These are phyloP conservation scores for Stylosanthes scabra DNA, from an alignment of 331 rosid genomes.

Conservation along the genomic window DNA sequence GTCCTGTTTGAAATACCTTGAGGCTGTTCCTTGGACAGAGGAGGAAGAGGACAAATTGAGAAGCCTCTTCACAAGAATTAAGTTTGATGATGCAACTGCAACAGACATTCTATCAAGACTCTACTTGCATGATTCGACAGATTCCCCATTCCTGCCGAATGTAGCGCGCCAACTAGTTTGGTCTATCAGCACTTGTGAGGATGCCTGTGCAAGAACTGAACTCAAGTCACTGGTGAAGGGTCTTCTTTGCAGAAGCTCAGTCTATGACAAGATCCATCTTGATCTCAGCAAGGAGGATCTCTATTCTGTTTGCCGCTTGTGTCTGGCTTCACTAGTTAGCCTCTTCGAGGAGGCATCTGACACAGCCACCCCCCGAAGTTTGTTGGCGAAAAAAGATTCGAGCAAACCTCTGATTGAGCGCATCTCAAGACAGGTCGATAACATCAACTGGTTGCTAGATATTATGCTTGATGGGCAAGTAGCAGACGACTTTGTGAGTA, in stretches of 20 bases:
- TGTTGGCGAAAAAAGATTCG: constrained; percentile 46
- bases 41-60: constrained; percentile 92
- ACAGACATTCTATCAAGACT: constrained; percentile 84
- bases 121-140: constrained; percentile 54
- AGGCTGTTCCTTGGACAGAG: constrained; percentile 99
- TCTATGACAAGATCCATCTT: constrained; percentile 76
- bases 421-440: constrained; percentile 79
- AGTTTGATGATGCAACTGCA: constrained; percentile 83
- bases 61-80: constrained; percentile 67
- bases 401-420: constrained; percentile 73
- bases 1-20: constrained; percentile 88
- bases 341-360: constrained; percentile 73
- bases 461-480: constrained; percentile 88
- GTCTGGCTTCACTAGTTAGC: constrained; percentile 60
- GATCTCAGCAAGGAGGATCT: constrained; percentile 82
- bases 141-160: constrained; percentile 47
- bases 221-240: constrained; percentile 78
- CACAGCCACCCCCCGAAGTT: constrained; percentile 37
- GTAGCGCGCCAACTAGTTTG: constrained; percentile 70
- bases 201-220: constrained; percentile 79
- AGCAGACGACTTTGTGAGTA: constrained; percentile 84
- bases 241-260: constrained; percentile 87
- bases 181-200: constrained; percentile 78
- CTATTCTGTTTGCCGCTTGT: constrained; percentile 63
- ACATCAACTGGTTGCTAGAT: constrained; percentile 89